These are phyloP conservation scores for Acorus gramineus DNA, from an alignment of 106 monocot species.

Conservation along the genomic window DNA sequence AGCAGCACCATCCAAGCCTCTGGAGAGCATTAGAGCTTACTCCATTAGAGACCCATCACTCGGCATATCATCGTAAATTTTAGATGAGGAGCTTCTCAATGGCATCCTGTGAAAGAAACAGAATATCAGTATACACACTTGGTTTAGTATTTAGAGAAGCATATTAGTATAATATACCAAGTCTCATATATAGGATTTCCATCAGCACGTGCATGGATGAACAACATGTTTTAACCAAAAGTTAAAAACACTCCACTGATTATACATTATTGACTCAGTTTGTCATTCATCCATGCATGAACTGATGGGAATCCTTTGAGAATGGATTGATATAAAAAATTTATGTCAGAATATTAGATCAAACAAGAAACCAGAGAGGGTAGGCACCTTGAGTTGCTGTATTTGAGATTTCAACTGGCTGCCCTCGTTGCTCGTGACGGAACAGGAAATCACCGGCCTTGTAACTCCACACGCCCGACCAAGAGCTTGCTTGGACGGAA, in stretches of 20 bases:
- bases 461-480: conserved; percentile 83
- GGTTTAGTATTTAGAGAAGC: not conserved
- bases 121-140: not conserved
- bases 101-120: conserved; percentile 36
- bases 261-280: too few species aligned
- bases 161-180: not conserved
- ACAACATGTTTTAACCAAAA: not conserved
- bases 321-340: too few species aligned
- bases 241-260: not conserved
- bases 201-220: not conserved
- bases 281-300: too few species aligned
- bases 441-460: conserved; percentile 72
- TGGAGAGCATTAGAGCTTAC: not conserved
- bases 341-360: too few species aligned
- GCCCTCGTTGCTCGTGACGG: conserved; percentile 77
- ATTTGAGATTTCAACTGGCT: conserved; percentile 77
- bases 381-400: conserved; percentile 52
- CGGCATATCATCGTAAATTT: conserved; percentile 9
- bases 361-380: too few species aligned
- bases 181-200: not conserved
- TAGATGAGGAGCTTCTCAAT: conserved; percentile 73
- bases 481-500: conserved; percentile 78
- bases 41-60: conserved; percentile 26
- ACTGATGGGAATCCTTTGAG: too few species aligned
- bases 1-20: conserved; percentile 29